Conservation (phyloP, 352 stramenopile species). For the Phytophthora multivora region DNA sequence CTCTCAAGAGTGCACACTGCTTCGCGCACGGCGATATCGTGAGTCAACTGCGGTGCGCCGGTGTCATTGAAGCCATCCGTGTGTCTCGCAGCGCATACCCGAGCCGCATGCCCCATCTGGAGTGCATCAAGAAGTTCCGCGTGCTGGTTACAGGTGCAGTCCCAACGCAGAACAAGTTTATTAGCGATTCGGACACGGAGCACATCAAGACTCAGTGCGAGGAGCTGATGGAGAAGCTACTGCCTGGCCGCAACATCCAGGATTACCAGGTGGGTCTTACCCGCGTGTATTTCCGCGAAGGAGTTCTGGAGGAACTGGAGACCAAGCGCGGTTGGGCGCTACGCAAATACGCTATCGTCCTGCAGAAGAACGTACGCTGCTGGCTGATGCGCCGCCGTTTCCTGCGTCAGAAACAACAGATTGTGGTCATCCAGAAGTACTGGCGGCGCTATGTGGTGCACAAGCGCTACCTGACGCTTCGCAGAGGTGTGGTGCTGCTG, state of each 20-base stretch:
- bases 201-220: constrained; percentile 63
- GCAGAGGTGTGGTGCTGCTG: constrained; percentile 53
- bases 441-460: constrained; percentile 73
- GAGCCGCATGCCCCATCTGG: constrained; percentile 73
- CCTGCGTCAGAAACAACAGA: constrained; percentile 45
- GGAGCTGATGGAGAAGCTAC: constrained; percentile 67
- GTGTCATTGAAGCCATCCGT: constrained; percentile 88
- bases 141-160: constrained; percentile 43
- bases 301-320: constrained; percentile 80
- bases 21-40: constrained; percentile 81
- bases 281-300: constrained; percentile 87
- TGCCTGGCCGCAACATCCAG: constrained; percentile 74
- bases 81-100: constrained; percentile 88
- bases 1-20: constrained; percentile 70
- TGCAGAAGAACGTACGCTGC: constrained; percentile 77
- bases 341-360: constrained; percentile 72
- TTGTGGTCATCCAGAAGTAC: constrained; percentile 73
- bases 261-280: constrained; percentile 89
- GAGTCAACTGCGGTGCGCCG: constrained; percentile 81
- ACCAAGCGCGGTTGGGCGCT: constrained; percentile 73
- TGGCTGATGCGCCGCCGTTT: constrained; percentile 67
- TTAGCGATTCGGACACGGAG: constrained; percentile 55
- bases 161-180: constrained; percentile 34
- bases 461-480: constrained; percentile 58
- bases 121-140: constrained; percentile 86